These are phyloP conservation scores for Bipolaris bicolor DNA, from an alignment of 2,329 filamentous ascomycete genomes.

Conservation along the genomic window DNA sequence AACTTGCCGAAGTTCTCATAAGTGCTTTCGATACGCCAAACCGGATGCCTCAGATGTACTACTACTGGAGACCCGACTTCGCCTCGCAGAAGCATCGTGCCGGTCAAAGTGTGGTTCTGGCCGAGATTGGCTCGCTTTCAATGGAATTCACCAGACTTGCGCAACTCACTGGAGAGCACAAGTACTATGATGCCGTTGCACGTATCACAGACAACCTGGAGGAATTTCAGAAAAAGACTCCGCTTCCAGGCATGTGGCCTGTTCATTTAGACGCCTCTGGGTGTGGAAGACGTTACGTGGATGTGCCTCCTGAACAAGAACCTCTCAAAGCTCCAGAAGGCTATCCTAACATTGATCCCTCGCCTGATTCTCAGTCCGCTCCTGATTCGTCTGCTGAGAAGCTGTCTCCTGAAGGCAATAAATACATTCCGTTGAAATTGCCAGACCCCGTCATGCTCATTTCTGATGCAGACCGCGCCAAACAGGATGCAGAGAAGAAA, in stretches of 20 bases:
- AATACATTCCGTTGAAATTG: slow-evolving; percentile 40
- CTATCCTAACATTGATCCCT: slow-evolving; percentile 6
- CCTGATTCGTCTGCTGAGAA: slow-evolving; percentile 23
- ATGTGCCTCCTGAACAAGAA: slow-evolving; percentile 28
- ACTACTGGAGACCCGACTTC: slow-evolving; percentile 59
- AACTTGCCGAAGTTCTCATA: slow-evolving; percentile 69
- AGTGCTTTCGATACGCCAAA: slow-evolving; percentile 72
- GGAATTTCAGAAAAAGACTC: slow-evolving; percentile 53
- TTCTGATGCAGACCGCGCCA: slow-evolving; percentile 24
- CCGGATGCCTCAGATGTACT: slow-evolving; percentile 67
- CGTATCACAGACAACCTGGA: slow-evolving; percentile 54
- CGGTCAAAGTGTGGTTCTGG: slow-evolving; percentile 51
- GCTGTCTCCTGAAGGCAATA: slow-evolving; percentile 39
- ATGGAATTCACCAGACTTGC: slow-evolving; percentile 58
- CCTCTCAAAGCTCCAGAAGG: slow-evolving; percentile 27
- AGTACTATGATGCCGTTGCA: slow-evolving; percentile 57
- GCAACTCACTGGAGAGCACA: slow-evolving; percentile 54
- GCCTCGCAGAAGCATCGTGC: slow-evolving; percentile 49
- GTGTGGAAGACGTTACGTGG: slow-evolving; percentile 40
- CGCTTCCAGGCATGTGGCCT: slow-evolving; percentile 58
- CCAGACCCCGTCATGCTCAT: slow-evolving; percentile 39
- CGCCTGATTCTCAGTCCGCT: slow-evolving; percentile 5
- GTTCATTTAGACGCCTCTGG: slow-evolving; percentile 53
- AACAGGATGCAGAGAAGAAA: not conserved
- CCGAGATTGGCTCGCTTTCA: slow-evolving; percentile 57